A percentile compares a stretch with the other conserved stretches of the same genome.
These are phyloP conservation scores for Hypholoma sublateritium DNA, from an alignment of 768 basidiomycete genomes.

Conservation along the genomic window DNA sequence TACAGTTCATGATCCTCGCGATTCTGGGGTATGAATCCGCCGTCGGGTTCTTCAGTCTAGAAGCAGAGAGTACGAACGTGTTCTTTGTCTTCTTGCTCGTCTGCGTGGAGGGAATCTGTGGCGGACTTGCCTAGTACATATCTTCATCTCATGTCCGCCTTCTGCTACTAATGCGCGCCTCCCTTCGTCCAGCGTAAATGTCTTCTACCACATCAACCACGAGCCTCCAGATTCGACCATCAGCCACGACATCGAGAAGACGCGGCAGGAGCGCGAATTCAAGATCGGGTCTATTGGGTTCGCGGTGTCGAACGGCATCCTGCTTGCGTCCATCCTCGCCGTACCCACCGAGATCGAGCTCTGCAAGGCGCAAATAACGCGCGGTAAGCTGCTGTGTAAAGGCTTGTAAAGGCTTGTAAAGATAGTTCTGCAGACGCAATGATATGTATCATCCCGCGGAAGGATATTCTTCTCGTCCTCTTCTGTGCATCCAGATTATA, in stretches of 20 bases:
- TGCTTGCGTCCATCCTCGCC: constrained; percentile 62
- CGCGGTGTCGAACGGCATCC: constrained; percentile 75
- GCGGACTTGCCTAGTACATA: constrained; percentile 87
- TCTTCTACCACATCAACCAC: constrained; percentile 81
- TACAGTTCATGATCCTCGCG: constrained; percentile 68
- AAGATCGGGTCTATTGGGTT: constrained; percentile 90
- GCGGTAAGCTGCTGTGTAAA: constrained; percentile 72
- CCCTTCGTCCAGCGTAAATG: constrained; percentile 66
- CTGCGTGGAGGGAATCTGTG: constrained; percentile 87
- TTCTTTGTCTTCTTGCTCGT: constrained; percentile 73
- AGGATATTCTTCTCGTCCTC: too few relatives aligned
- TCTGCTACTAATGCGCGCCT: background rate
- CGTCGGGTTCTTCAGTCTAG: constrained; percentile 53
- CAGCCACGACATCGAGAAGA: constrained; percentile 52
- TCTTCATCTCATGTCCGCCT: constrained; percentile 5
- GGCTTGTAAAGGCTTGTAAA: constrained; percentile 41
- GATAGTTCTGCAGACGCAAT: background rate
- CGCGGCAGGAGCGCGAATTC: constrained; percentile 81
- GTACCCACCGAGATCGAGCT: constrained; percentile 76
- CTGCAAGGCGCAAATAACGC: constrained; percentile 68
- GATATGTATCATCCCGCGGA: background rate
- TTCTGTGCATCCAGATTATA: too few relatives aligned
- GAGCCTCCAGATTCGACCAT: constrained; percentile 52
- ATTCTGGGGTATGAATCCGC: constrained; percentile 67
- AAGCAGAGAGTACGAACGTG: constrained; percentile 46